A percentile compares a stretch with the other conserved stretches of the same genome.
These are phyloP conservation scores for Collybia mongolica DNA, from an alignment of 768 basidiomycete species.

Conservation along the genomic window DNA sequence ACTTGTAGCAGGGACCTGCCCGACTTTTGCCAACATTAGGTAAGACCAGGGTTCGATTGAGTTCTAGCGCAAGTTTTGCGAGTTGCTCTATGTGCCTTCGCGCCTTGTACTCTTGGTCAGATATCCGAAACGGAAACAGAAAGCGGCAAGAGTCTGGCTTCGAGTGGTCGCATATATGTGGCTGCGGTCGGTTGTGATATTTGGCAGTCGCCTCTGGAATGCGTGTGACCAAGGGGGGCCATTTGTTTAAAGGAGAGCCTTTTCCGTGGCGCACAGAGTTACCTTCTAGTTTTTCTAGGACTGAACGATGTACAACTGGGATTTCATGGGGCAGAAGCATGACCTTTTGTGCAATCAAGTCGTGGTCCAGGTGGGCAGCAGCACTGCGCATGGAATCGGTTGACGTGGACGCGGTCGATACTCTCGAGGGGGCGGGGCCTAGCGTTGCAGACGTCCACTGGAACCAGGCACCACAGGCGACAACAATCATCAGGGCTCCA, in stretches of 20 bases:
- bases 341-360: no score
- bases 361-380: no score
- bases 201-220: conserved; percentile 22
- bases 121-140: conserved; percentile 47
- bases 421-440: no score
- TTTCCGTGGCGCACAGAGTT: no score
- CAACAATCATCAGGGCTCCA: no score
- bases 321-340: neutral
- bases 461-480: no score
- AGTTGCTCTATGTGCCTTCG: conserved; percentile 55
- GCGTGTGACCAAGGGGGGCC: conserved; percentile 33
- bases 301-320: conserved; percentile 22
- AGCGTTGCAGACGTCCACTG: no score
- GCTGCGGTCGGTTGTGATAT: neutral
- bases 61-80: conserved; percentile 40
- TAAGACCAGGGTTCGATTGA: conserved; percentile 58
- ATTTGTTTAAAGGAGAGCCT: neutral
- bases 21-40: conserved; percentile 60
- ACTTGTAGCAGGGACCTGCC: conserved; percentile 49
- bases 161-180: no score
- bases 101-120: conserved; percentile 61
- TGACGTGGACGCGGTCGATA: no score
- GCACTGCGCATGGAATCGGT: no score
- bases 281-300: conserved; percentile 22
- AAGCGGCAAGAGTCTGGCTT: conserved; percentile 33